Base-by-base conservation (phyloP, 129 eudicot genomes). In the Oenanthe sinensis region DNA sequence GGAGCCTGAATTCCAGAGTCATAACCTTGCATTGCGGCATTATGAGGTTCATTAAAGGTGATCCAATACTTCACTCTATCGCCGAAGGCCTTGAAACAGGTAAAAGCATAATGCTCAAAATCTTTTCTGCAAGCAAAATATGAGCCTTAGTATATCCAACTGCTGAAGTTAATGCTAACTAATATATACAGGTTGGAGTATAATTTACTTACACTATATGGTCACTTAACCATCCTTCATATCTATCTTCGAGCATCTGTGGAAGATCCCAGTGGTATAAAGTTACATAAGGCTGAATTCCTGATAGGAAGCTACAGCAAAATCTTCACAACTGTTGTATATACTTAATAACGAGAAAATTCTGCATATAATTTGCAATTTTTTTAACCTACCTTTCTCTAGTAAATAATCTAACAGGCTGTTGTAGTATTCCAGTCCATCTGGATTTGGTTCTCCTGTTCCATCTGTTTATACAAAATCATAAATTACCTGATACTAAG, bases 211-310 rank as follows among this genome's bases (percentile, higher is more conserved):
- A 92, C 97, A 92, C 76, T 48, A 96, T 84, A 83, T 83, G 89
- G 60, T 73, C 83, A 88, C 87, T 86, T 68, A 96, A 82, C 86
- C 94, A 87, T 65, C 99, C 97, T 49, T 89, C 96, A 50, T 96
- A 96, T 77, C 70, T 83, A 80, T 96, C 99, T 78, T 96, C 91
- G n/a, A 96, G 96, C 78, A 63, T 78, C 81, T 92, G 97, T 40
- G 99, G 99, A 71, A 92, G 97, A 87, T 96, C 99, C 99, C 99
- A 96, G 84, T 96, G 99, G 69, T 86, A 96, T 79, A 96, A 75
- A 76, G 99, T 96, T 73, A 81, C 99, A 82, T 87, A 88, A 4
- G 99, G 99, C 85, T 88, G 77, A 71, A 96, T 92, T 81, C 97
- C 99, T 96, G 89, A 67, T 60, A 52, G 13, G 77, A 67, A 73